Percentiles rank a stretch among this genome's conserved stretches.
Conservation (phyloP, 1,139 yeast species). For the Taphrina confusa region DNA sequence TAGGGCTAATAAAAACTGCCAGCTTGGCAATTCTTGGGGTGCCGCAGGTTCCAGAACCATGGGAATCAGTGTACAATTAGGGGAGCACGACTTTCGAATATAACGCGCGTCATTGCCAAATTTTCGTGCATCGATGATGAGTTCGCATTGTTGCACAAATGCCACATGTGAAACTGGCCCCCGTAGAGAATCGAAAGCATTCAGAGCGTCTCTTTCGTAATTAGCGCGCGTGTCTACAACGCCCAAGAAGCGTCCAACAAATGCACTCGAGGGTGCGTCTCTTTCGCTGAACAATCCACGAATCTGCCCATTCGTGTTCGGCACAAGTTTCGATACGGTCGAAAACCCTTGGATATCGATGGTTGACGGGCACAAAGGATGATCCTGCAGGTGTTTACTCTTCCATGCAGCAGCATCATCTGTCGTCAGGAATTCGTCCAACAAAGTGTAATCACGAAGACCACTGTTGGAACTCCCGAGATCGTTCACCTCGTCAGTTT, state of each 20-base stretch:
- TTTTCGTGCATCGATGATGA: constrained; percentile 75
- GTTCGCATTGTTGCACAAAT: constrained; percentile 54
- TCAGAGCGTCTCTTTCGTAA: constrained; percentile 64
- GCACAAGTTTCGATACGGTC: constrained; percentile 4
- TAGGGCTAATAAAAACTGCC: constrained; percentile 9
- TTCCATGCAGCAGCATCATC: constrained; percentile 14
- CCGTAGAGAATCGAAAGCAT: constrained; percentile 81
- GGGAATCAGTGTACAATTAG: constrained; percentile 51
- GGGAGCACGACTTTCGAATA: constrained; percentile 69
- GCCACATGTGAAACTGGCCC: constrained; percentile 79
- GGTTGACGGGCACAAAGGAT: constrained; percentile 14
- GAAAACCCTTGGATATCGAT: constrained; percentile 3
- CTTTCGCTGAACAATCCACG: constrained; percentile 53
- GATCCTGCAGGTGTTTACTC: background rate
- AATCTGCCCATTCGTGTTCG: background rate
- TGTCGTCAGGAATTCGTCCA: constrained; percentile 13
- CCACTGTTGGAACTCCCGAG: background rate
- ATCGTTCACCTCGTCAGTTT: constrained; percentile 7
- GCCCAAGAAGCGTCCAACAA: constrained; percentile 69
- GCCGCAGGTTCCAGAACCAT: constrained; percentile 1
- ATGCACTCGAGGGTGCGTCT: constrained; percentile 54
- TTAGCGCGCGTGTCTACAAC: constrained; percentile 65
- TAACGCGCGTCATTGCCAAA: constrained; percentile 78
- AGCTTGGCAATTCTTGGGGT: background rate
- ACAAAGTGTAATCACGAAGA: constrained; percentile 9